A percentile compares a stretch with the other conserved stretches of the same genome.
phyloP scores from a whole-genome alignment of 2,329 filamentous ascomycete genomes.

The Hymenoscyphus linearis region DNA sequence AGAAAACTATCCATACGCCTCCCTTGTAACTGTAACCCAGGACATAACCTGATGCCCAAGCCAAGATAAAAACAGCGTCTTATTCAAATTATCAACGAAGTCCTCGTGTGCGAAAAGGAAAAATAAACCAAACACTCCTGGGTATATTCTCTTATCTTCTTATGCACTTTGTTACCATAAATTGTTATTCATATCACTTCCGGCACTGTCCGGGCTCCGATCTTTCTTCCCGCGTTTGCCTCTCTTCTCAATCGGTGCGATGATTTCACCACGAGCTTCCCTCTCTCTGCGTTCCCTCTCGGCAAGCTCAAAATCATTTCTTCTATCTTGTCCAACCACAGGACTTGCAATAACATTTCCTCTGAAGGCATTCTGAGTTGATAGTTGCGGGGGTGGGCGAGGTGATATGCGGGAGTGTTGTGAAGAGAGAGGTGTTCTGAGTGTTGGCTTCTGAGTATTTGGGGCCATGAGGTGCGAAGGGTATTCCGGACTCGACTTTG shows the following conservation, averaged over 20 bases:
- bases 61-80: neutral
- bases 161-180: constrained; percentile 7
- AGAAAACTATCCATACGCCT: neutral
- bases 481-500: constrained; percentile 2
- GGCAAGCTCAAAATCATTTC: constrained; percentile 14
- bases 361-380: constrained; percentile 1
- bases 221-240: neutral
- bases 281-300: constrained; percentile 10
- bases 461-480: neutral
- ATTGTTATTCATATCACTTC: constrained; percentile 20
- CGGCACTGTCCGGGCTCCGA: constrained; percentile 13
- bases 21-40: neutral
- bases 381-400: neutral
- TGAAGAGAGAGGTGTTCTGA: neutral
- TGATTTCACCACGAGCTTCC: constrained; percentile 2
- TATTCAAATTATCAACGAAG: neutral
- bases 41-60: neutral
- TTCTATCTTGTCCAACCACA: constrained; percentile 6
- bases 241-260: constrained; percentile 2
- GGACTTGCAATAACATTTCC: constrained; percentile 8
- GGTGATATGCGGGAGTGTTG: neutral
- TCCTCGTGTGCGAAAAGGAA: neutral
- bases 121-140: neutral
- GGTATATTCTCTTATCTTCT: neutral
- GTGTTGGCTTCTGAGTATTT: neutral